phyloP scores from a whole-genome alignment of 2,329 filamentous ascomycete genomes.

The Talaromyces sp. region DNA sequence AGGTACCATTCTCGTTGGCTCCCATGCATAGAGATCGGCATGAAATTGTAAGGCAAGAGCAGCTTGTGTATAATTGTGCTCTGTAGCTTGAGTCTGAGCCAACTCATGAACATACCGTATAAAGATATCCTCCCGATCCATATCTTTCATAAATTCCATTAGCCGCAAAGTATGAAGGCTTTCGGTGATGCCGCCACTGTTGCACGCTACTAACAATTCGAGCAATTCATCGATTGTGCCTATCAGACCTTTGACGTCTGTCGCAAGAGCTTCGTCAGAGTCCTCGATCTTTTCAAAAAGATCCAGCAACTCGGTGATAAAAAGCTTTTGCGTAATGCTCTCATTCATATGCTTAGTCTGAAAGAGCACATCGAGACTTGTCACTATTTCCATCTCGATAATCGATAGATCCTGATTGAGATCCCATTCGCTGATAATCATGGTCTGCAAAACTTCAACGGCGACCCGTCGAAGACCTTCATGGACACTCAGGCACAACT shows the following conservation, averaged over 20 bases:
- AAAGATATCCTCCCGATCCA: slow-evolving; percentile 96
- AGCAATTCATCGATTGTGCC: slow-evolving; percentile 84
- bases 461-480: slow-evolving; percentile 85
- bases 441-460: slow-evolving; percentile 89
- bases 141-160: slow-evolving; percentile 95
- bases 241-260: slow-evolving; percentile 73
- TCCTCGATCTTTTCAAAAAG: slow-evolving; percentile 70
- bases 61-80: slow-evolving; percentile 79
- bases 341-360: slow-evolving; percentile 85
- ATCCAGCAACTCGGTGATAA: slow-evolving; percentile 78
- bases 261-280: slow-evolving; percentile 69
- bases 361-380: slow-evolving; percentile 84
- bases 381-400: slow-evolving; percentile 94
- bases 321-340: slow-evolving; percentile 85
- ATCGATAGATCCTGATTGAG: slow-evolving; percentile 86
- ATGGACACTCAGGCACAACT: slow-evolving; percentile 91
- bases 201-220: slow-evolving; percentile 84
- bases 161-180: slow-evolving; percentile 84
- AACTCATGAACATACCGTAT: slow-evolving; percentile 93
- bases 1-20: slow-evolving; percentile 63
- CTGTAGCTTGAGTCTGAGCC: slow-evolving; percentile 68
- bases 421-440: slow-evolving; percentile 98
- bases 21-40: slow-evolving; percentile 90
- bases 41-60: slow-evolving; percentile 85
- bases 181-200: slow-evolving; percentile 69